Conservation (phyloP, 148 eudicot species). For the Rhododendron henanense region DNA sequence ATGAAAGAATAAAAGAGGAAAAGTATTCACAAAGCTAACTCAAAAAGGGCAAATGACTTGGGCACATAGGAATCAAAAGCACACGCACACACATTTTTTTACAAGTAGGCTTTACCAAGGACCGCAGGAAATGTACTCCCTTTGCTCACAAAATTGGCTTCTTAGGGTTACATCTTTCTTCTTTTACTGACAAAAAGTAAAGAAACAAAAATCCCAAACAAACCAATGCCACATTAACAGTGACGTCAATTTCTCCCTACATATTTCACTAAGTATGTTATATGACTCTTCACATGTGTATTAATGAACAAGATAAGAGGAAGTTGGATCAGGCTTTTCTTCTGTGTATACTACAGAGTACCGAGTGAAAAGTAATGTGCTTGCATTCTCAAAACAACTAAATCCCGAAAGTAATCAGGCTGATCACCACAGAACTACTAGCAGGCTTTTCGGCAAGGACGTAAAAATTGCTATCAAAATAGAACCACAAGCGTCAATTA, state of each 20-base stretch:
- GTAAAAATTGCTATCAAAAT: not conserved
- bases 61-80: not conserved
- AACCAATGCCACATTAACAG: not conserved
- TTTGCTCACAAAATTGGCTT: not conserved
- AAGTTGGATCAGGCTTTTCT: not conserved
- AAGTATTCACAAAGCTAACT: not conserved
- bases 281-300: not conserved
- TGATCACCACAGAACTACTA: not conserved
- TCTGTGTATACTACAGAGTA: not conserved
- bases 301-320: not conserved
- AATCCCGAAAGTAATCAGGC: not conserved
- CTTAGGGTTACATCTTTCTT: not conserved
- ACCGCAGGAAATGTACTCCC: not conserved
- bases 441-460: not conserved
- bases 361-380: not conserved
- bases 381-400: not conserved
- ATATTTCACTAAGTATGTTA: not conserved
- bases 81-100: not conserved
- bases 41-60: not conserved
- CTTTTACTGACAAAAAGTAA: not conserved
- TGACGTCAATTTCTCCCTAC: not conserved
- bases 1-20: not conserved
- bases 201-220: not conserved
- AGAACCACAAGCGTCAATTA: not conserved
- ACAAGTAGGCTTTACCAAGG: not conserved